phyloP scores from a whole-genome alignment of 495 filamentous ascomycete species.

The Penicillium bialowiezense region DNA sequence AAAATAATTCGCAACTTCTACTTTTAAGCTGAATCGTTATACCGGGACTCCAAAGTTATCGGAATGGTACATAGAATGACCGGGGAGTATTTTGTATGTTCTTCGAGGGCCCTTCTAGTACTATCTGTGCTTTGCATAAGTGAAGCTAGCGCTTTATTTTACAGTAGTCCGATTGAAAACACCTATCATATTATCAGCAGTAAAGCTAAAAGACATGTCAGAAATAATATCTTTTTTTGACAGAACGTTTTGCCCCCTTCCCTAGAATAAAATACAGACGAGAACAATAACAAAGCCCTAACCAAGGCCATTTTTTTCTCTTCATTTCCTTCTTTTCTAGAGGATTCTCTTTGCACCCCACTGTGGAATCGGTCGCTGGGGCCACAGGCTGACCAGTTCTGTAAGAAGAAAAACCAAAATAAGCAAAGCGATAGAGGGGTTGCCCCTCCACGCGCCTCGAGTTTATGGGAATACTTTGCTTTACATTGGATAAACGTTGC shows the following conservation, averaged over 20 bases:
- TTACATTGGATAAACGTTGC: too few species aligned
- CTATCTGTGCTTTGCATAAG: background rate
- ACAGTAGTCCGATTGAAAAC: background rate
- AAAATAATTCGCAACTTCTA: too few species aligned
- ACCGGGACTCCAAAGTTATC: too few species aligned
- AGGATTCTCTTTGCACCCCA: conserved; percentile 3
- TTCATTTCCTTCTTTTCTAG: conserved; percentile 1
- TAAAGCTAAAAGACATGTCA: background rate
- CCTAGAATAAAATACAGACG: conserved; percentile 14
- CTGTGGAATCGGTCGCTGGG: conserved; percentile 32
- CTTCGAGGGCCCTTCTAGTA: background rate
- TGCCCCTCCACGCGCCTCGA: background rate
- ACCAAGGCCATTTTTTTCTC: background rate
- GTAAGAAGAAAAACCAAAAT: conserved; percentile 45
- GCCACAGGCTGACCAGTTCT: conserved; percentile 30
- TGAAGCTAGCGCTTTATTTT: background rate
- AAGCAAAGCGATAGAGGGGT: conserved; percentile 28
- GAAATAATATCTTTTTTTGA: too few species aligned
- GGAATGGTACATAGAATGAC: too few species aligned
- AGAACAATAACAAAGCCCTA: conserved; percentile 9
- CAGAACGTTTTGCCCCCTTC: background rate
- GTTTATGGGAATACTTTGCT: too few species aligned
- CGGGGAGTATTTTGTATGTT: too few species aligned
- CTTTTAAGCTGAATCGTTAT: too few species aligned
- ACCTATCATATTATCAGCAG: background rate